A percentile compares a stretch with the other conserved stretches of the same genome.
Evolutionary conservation across 345 rosid species (phyloP).

Genomic region (Passiflora organensis): DNA sequence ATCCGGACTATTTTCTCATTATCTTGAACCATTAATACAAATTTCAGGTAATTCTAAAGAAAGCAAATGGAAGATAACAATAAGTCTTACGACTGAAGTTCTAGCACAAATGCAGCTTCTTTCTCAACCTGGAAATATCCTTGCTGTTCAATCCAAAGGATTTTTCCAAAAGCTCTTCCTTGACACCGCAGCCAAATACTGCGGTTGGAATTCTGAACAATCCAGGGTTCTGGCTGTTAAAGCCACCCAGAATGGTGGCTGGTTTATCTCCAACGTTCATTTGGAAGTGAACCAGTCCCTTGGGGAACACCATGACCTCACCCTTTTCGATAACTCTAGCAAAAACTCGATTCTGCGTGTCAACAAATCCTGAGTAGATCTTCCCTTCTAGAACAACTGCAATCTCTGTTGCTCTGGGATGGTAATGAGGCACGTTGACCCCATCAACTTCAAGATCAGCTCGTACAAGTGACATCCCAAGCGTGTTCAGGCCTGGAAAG

Average conservation of each 20-base stretch:
- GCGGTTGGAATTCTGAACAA: slow-evolving; percentile 51
- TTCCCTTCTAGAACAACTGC: slow-evolving; percentile 56
- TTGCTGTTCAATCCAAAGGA: slow-evolving; percentile 62
- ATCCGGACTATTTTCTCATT: no score
- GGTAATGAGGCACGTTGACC: slow-evolving; percentile 74
- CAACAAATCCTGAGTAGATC: slow-evolving; percentile 74
- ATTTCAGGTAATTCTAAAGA: no score
- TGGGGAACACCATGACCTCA: slow-evolving; percentile 86
- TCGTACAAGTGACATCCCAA: slow-evolving; percentile 62
- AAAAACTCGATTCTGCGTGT: slow-evolving; percentile 48
- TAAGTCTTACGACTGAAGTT: background rate
- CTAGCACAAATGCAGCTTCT: slow-evolving; percentile 28
- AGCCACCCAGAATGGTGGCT: slow-evolving; percentile 61
- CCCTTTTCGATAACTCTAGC: slow-evolving; percentile 73
- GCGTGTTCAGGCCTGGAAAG: slow-evolving; percentile 73
- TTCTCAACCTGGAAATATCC: slow-evolving; percentile 55
- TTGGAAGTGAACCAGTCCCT: slow-evolving; percentile 73
- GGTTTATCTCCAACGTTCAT: slow-evolving; percentile 67
- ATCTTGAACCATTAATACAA: no score
- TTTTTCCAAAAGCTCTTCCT: slow-evolving; percentile 58
- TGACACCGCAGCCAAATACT: slow-evolving; percentile 71
- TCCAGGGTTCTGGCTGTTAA: slow-evolving; percentile 77
- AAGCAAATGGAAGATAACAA: no score
- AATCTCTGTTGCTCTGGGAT: slow-evolving; percentile 70
- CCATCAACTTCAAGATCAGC: slow-evolving; percentile 66